Base-by-base conservation (phyloP, 1,139 yeast genomes). In the Taphrina betulina region DNA sequence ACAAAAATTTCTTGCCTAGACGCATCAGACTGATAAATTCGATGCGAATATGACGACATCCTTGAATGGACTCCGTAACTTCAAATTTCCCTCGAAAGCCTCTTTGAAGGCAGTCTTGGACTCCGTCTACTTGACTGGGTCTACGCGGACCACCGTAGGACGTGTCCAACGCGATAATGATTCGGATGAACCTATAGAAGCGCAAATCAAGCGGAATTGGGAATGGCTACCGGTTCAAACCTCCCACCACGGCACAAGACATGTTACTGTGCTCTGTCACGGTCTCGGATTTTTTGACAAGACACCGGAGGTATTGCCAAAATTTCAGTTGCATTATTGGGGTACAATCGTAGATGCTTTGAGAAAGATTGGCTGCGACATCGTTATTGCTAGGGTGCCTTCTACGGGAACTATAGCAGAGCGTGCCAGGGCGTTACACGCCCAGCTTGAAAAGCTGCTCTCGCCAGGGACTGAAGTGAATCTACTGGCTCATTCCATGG, bases 401-500 rank as follows among this genome's bases (percentile, higher is more conserved):
- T 81, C 90, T 0, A 84, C 83, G 69, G 90, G 85, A 0, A 74
- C 81, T 10, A 82, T 85, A 40, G 78, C 79, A 61, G 53, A 58
- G 19, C 48, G 60, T 16, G 60, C 60, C 7, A 35, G 38, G 14
- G 57, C 53, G 7, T 33, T 58, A 23, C 51, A 44, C 29, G 48
- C 45, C 16, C 57, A 52, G n/a, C 38, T 58, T 12, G 53, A 46
- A 62, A 43, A 33, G 62, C 64, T 14, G 61, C 61, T 4, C 62
- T 67, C 14, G 68, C 72, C 34, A 5, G 59, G 74, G 72, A 57
- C 45, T n/a, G 28, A 55, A 12, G 44, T 89, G 14, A 89, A 89
- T 66, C 69, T 89, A 36, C 75, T 89, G 19, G 94, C 95, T n/a
- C 96, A 89, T 67, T 87, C 95, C 0, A 88, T 89, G 96, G 96